Percentiles rank a stretch among this genome's conserved stretches.
phyloP scores from a whole-genome alignment of 306 rosid species.

The Prunus mume region DNA sequence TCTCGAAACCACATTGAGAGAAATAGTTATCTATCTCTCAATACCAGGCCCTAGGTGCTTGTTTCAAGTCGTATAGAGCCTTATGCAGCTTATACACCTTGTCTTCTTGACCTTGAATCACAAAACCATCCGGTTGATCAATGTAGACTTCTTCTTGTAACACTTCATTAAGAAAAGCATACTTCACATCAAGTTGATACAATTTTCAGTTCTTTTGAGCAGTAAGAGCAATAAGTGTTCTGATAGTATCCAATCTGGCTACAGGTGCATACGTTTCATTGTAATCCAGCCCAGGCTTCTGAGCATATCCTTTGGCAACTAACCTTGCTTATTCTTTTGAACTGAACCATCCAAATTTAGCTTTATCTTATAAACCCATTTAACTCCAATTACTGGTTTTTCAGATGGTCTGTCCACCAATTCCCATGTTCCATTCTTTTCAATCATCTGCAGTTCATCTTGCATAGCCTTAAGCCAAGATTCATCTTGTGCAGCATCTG shows the following conservation, averaged over 20 bases:
- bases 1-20: neutral
- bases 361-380: neutral
- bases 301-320: neutral
- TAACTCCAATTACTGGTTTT: neutral
- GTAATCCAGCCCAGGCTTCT: neutral
- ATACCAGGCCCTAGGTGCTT: neutral
- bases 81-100: neutral
- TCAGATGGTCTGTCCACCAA: neutral
- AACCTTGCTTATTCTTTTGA: neutral
- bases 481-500: neutral
- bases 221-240: neutral
- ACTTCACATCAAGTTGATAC: too few relatives aligned
- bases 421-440: neutral
- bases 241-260: neutral
- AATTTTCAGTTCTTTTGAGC: neutral
- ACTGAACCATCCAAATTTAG: neutral
- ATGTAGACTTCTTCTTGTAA: neutral
- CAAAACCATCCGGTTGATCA: neutral
- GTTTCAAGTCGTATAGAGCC: neutral
- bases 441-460: neutral
- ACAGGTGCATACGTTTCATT: neutral
- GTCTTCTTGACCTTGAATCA: neutral
- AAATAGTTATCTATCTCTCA: neutral
- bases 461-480: neutral
- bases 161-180: too few relatives aligned